A percentile compares a stretch with the other conserved stretches of the same genome.
Conservation (phyloP, 768 basidiomycete species). For the Lactifluus hygrophoroides region DNA sequence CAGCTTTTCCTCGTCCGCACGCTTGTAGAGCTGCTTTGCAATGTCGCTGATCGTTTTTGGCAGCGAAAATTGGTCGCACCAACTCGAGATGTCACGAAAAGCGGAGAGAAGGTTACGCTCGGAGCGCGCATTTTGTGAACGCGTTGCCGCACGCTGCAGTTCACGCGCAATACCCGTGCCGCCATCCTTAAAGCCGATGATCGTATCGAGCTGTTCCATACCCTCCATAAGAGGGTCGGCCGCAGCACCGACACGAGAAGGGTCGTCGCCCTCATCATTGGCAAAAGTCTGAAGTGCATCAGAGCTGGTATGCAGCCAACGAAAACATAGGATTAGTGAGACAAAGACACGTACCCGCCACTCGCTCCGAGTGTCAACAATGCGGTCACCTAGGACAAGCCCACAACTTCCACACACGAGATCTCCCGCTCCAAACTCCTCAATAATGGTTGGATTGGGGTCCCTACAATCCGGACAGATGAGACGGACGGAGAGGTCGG, state of each 20-base stretch:
- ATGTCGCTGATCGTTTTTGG: constrained; percentile 92
- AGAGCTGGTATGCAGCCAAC: constrained; percentile 19
- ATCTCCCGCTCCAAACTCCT: constrained; percentile 97
- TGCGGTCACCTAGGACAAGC: constrained; percentile 88
- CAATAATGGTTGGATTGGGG: constrained; percentile 88
- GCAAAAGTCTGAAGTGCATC: constrained; percentile 80
- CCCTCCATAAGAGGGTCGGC: constrained; percentile 90
- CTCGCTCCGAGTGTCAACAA: constrained; percentile 97
- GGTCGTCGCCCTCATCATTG: constrained; percentile 98
- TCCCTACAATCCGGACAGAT: constrained; percentile 95
- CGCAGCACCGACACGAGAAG: constrained; percentile 98
- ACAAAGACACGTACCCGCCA: constrained; percentile 69
- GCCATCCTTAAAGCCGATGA: constrained; percentile 93
- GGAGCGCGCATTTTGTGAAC: constrained; percentile 66
- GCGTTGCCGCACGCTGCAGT: constrained; percentile 85
- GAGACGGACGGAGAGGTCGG: constrained; percentile 79
- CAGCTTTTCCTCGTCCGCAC: constrained; percentile 91
- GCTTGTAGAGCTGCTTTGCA: constrained; percentile 95
- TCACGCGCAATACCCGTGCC: constrained; percentile 87
- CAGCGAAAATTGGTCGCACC: constrained; percentile 94
- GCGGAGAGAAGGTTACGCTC: constrained; percentile 83
- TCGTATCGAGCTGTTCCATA: constrained; percentile 88
- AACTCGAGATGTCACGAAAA: constrained; percentile 84
- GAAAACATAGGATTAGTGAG: constrained; percentile 13
- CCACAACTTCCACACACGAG: constrained; percentile 93